Conservation (phyloP, 768 basidiomycete genomes). For the Cyathus striatus region DNA sequence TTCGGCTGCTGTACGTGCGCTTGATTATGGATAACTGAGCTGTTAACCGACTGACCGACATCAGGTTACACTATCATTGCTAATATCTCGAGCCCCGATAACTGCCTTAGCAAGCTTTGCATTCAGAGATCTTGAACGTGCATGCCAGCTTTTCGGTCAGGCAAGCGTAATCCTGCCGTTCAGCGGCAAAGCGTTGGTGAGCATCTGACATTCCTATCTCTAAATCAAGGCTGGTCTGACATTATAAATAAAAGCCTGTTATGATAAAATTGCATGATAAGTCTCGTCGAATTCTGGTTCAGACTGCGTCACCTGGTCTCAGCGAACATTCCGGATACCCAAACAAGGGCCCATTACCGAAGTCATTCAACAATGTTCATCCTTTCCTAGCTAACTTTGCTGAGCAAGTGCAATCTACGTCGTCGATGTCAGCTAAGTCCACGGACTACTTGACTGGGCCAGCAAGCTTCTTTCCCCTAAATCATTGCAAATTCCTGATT, state of each 20-base stretch:
- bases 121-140: slow-evolving; percentile 54
- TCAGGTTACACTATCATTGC: slow-evolving; percentile 60
- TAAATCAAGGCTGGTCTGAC: neutral
- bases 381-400: slow-evolving; percentile 24
- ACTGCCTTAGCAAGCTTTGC: slow-evolving; percentile 55
- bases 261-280: slow-evolving; percentile 52
- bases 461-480: neutral
- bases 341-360: slow-evolving; percentile 16
- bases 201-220: slow-evolving; percentile 12
- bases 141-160: slow-evolving; percentile 50
- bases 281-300: slow-evolving; percentile 36
- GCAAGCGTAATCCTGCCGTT: slow-evolving; percentile 57
- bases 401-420: slow-evolving; percentile 19
- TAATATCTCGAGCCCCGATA: slow-evolving; percentile 58
- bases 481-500: neutral
- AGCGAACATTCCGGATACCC: neutral
- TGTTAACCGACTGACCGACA: neutral
- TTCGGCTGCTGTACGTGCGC: slow-evolving; percentile 57
- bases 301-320: slow-evolving; percentile 3
- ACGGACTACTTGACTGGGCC: neutral
- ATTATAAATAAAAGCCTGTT: slow-evolving; percentile 40
- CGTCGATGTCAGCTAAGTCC: slow-evolving; percentile 3
- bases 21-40: slow-evolving; percentile 1
- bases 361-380: slow-evolving; percentile 30
- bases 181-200: slow-evolving; percentile 53